Base-by-base conservation (phyloP, 139 green algal genomes). In the Chlorella sp. region DNA sequence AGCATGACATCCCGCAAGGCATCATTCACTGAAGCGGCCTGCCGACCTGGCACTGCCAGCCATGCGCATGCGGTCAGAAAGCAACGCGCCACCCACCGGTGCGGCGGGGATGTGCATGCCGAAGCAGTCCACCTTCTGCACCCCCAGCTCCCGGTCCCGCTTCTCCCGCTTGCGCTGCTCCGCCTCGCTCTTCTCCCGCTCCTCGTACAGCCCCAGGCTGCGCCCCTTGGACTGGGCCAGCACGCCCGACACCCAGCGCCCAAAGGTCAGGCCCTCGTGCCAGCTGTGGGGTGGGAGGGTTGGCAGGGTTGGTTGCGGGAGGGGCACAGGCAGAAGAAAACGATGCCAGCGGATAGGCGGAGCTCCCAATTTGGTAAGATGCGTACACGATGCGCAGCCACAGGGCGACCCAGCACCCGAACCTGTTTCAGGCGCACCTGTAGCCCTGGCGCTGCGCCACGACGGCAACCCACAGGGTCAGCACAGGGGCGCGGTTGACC, bases 401-500 rank as follows among this genome's bases (percentile, higher is more conserved):
- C n/a, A n/a, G n/a, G n/a, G n/a, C n/a, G n/a, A n/a, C n/a, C n/a
- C n/a, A 54, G 46, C 46, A 54, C 46, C 46, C 46, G 11, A 11
- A 11, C 8, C 46, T 17, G 7, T 11, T 17, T 7, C 7, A 54
- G 11, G 46, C 51, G 9, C 51, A 60, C 51, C 51, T 60, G 69
- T 76, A 83, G 7, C 88, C 88, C 48, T 91, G 78, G 26, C 69
- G 67, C 84, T 91, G 73, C 34, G 88, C 88, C 17, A 91, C 85
- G 44, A 85, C 81, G 1, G 86, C 76, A 24, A 81, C 88, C 88
- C 88, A 92, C 9, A 92, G 79, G 5, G 87, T 92, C 20, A 92
- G 73, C 43, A 91, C 87, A 19, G 88, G 88, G 0, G 88, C 88
- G 6, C 88, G 54, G 58, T 92, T 92, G 67, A 91, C 86, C 16